Evolutionary conservation across 2,329 filamentous ascomycete genomes (phyloP), one percentile per base, ranked within the genome.

Genomic region (Zasmidium angulare): DNA sequence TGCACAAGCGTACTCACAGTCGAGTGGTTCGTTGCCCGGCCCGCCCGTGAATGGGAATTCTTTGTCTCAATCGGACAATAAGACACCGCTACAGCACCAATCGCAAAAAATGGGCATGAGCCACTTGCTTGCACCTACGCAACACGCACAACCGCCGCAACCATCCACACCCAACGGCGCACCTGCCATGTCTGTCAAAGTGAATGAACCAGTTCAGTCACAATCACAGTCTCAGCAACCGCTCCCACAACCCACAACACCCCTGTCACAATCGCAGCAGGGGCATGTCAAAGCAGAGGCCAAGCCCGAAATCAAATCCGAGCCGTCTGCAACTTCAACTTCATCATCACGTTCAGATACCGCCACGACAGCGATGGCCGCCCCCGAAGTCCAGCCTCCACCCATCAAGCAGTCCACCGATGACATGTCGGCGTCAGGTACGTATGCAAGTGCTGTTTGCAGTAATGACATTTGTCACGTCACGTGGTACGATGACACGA

Each of bases 31-130:
- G 31, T 46, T 51, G 40, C 56, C 59, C 54, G 61, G 14, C 49
- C 31, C 55, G 55, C 46, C 61, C 52, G 52, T 50, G 29, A 26
- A 51, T 55, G 55, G 43, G 24, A 55, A 56, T 54, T 56, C 67
- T 66, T 66, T 68, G 66, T 68, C 64, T 51, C 55, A 60, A 46
- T 31, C 56, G 48, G 62, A 63, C 56, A 65, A 62, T 64, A 56
- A 62, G 50, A 43, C 43, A 17, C 48, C 57, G 40, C 60, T 63
- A 29, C 68, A 71, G 29, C 68, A 71, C 58, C 65, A 67, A 50
- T 57, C 61, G 29, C 64, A 68, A 48, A 66, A 63, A 50, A 69
- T 71, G 66, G 68, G 63, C 40, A 70, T 71, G 68, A 65, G 64
- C 51, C 66, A 71, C 49, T 61, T 71, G 26, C 65, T 71, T 29